These are phyloP conservation scores for Microstegium vimineum DNA, from an alignment of 176 grass and related monocot genomes.

Conservation along the genomic window DNA sequence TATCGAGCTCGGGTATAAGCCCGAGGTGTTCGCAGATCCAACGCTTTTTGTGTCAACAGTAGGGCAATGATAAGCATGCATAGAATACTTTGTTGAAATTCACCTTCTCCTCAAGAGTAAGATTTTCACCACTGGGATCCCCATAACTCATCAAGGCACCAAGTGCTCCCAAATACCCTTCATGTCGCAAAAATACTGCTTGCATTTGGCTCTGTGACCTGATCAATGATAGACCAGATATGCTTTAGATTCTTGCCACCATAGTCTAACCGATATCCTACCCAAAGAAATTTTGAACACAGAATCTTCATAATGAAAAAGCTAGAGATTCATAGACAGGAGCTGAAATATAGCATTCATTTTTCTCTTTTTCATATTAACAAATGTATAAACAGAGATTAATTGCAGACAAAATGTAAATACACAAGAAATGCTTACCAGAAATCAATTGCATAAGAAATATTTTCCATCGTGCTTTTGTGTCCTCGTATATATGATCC, in stretches of 20 bases:
- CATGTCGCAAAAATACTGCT: slow-evolving; percentile 87
- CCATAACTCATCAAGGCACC: slow-evolving; percentile 89
- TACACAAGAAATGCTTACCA: slow-evolving; percentile 47
- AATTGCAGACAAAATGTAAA: not conserved
- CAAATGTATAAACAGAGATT: not conserved
- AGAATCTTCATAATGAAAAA: slow-evolving; percentile 1
- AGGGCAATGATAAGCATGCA: not conserved
- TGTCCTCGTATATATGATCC: slow-evolving; percentile 98
- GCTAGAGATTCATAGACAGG: not conserved
- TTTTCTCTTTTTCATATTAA: not conserved
- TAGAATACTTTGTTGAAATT: not conserved
- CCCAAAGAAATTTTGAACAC: not conserved
- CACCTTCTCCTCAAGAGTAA: slow-evolving; percentile 44
- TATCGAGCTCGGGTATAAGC: no score
- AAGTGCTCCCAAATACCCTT: slow-evolving; percentile 92
- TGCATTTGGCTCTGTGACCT: slow-evolving; percentile 99
- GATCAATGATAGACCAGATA: slow-evolving; percentile 36
- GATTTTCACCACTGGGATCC: slow-evolving; percentile 42
- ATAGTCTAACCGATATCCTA: slow-evolving; percentile 8
- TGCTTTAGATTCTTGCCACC: slow-evolving; percentile 18
- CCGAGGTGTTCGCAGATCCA: no score
- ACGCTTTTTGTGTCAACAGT: no score
- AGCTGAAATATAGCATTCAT: not conserved
- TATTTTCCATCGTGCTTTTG: slow-evolving; percentile 92
- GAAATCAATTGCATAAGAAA: slow-evolving; percentile 92